A percentile compares a stretch with the other conserved stretches of the same genome.
Conservation (phyloP, 106 monocot genomes). For the Xerophyta viscosa region DNA sequence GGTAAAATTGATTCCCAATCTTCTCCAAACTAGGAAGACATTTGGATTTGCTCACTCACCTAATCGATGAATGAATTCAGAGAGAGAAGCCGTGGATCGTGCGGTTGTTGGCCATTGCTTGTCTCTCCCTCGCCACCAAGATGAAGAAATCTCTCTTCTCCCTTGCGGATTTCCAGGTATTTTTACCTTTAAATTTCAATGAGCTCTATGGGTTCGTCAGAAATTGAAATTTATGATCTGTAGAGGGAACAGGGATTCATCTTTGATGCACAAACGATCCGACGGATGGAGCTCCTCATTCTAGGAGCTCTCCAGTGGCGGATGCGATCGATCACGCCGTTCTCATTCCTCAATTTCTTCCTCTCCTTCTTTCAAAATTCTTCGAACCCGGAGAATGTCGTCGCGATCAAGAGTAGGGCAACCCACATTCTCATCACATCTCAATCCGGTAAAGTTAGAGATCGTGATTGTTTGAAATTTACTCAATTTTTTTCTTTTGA, state of each 20-base stretch:
- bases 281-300: conserved; percentile 78
- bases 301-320: conserved; percentile 73
- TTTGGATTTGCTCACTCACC: not conserved
- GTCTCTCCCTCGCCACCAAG: conserved; percentile 85
- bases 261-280: conserved; percentile 52
- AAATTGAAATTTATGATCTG: too few species aligned
- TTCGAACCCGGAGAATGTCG: not conserved
- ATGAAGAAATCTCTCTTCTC: conserved; percentile 58
- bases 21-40: too few species aligned
- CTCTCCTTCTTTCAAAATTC: too few species aligned
- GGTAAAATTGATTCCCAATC: conserved; percentile 18
- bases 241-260: conserved; percentile 48
- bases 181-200: too few species aligned
- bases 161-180: conserved; percentile 57
- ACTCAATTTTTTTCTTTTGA: not conserved
- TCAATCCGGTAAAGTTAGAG: conserved; percentile 46
- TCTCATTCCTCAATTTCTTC: conserved; percentile 85
- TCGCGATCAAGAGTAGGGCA: conserved; percentile 50
- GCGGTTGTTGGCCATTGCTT: conserved; percentile 59
- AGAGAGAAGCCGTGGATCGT: conserved; percentile 73
- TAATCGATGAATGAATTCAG: conserved; percentile 22
- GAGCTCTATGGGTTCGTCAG: too few species aligned
- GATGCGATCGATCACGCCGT: conserved; percentile 94
- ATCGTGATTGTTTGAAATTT: not conserved
- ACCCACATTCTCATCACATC: conserved; percentile 38